phyloP scores from a whole-genome alignment of 768 basidiomycete genomes.

The Naematelia aurantialba region DNA sequence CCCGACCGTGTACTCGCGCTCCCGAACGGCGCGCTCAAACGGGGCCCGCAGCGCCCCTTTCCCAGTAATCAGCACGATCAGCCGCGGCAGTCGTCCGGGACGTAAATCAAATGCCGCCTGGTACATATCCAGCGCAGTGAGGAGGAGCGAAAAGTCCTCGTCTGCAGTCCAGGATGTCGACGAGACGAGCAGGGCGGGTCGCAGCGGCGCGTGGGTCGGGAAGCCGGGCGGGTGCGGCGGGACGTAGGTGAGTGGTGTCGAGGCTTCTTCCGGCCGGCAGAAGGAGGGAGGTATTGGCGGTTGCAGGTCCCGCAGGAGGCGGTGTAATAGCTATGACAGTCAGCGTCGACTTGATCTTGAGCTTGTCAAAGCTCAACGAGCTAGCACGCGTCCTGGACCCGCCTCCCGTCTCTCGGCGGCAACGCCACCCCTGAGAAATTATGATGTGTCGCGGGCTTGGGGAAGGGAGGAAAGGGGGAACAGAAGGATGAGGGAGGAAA shows the following conservation, averaged over 20 bases:
- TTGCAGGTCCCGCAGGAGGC: constrained; percentile 40
- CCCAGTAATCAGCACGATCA: constrained; percentile 83
- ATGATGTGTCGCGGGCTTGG: constrained; percentile 1
- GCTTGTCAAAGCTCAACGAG: no score
- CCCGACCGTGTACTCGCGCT: constrained; percentile 56
- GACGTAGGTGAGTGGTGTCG: constrained; percentile 7
- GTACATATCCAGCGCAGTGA: constrained; percentile 69
- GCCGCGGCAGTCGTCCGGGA: constrained; percentile 58
- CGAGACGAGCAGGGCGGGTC: constrained; percentile 82
- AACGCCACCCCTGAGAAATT: no score
- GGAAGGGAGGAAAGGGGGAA: not conserved
- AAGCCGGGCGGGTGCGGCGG: constrained; percentile 1
- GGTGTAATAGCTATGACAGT: constrained; percentile 58
- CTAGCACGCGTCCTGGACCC: no score
- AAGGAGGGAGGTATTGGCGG: constrained; percentile 30
- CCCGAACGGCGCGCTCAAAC: constrained; percentile 69
- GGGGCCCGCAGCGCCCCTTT: constrained; percentile 71
- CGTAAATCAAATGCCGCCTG: constrained; percentile 57
- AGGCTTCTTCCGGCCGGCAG: constrained; percentile 4
- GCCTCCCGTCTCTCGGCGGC: no score
- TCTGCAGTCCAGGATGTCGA: constrained; percentile 98
- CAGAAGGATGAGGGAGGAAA: constrained; percentile 17
- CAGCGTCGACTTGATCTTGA: no score
- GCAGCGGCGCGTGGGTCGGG: constrained; percentile 58
- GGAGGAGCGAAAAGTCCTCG: constrained; percentile 83